Conservation (phyloP, 202 grass and related monocot genomes). For the Alloteropsis angusta region DNA sequence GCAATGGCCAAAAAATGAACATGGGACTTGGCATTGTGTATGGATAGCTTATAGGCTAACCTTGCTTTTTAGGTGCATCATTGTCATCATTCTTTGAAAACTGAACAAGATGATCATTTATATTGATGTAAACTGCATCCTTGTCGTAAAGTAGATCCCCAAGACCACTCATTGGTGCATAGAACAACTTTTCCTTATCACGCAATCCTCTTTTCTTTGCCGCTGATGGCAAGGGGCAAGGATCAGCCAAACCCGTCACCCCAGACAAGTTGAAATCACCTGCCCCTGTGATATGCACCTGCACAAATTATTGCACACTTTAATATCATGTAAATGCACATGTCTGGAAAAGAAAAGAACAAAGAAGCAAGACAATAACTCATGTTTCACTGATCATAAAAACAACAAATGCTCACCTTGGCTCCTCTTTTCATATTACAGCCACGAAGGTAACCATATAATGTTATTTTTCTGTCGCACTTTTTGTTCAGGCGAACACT, state of each 20-base stretch:
- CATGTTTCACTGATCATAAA: slow-evolving; percentile 12
- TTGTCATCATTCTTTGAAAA: slow-evolving; percentile 71
- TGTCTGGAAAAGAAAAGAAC: background rate
- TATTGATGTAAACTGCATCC: slow-evolving; percentile 90
- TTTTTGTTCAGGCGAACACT: slow-evolving; percentile 62
- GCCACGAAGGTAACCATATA: slow-evolving; percentile 96
- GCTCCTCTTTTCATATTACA: slow-evolving; percentile 94
- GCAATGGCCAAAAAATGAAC: background rate
- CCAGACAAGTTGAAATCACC: slow-evolving; percentile 86
- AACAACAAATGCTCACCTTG: slow-evolving; percentile 47
- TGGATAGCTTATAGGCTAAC: slow-evolving; percentile 28
- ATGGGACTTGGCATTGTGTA: background rate
- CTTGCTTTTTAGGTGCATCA: slow-evolving; percentile 36
- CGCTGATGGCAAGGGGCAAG: slow-evolving; percentile 86
- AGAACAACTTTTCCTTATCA: slow-evolving; percentile 94
- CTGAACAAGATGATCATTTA: slow-evolving; percentile 97
- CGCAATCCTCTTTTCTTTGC: slow-evolving; percentile 93
- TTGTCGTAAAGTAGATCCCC: slow-evolving; percentile 94
- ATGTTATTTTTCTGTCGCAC: slow-evolving; percentile 90
- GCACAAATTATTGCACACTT: slow-evolving; percentile 11
- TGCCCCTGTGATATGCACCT: slow-evolving; percentile 93
- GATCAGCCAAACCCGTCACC: slow-evolving; percentile 73
- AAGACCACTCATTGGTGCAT: slow-evolving; percentile 99
- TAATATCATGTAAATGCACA: background rate
- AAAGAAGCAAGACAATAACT: slow-evolving; percentile 10